These are phyloP conservation scores for Wickerhamiella brachini DNA, from an alignment of 805 yeast species.

Conservation along the genomic window DNA sequence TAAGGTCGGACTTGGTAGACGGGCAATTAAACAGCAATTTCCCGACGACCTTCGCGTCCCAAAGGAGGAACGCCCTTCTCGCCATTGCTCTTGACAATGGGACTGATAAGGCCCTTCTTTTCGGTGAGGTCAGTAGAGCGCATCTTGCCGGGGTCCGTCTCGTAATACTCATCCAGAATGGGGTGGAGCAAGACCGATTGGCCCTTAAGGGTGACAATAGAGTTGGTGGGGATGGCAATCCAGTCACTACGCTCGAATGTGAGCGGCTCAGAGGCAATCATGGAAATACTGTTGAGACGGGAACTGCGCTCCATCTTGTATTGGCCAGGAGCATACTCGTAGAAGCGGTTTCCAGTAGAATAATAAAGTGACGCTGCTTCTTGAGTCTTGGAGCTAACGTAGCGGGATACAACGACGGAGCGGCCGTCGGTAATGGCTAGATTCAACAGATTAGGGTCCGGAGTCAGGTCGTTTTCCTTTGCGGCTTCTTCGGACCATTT, in stretches of 20 bases:
- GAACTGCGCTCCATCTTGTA: slow-evolving; percentile 89
- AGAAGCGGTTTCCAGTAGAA: slow-evolving; percentile 82
- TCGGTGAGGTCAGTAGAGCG: slow-evolving; percentile 77
- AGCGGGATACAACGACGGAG: slow-evolving; percentile 72
- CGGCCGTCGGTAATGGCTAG: slow-evolving; percentile 93
- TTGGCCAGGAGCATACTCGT: slow-evolving; percentile 81
- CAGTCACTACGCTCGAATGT: slow-evolving; percentile 96
- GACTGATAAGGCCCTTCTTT: slow-evolving; percentile 84
- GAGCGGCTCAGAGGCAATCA: slow-evolving; percentile 93
- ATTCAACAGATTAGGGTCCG: slow-evolving; percentile 74
- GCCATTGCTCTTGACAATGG: slow-evolving; percentile 54
- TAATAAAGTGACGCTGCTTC: slow-evolving; percentile 96
- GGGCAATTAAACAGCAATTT: not conserved
- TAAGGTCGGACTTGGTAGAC: too few relatives aligned
- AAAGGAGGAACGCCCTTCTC: slow-evolving; percentile 56
- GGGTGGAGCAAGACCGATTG: slow-evolving; percentile 89
- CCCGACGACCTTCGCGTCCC: slow-evolving; percentile 55
- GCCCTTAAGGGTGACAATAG: slow-evolving; percentile 56
- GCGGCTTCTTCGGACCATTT: slow-evolving; percentile 61
- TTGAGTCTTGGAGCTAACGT: slow-evolving; percentile 76
- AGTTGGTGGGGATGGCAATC: slow-evolving; percentile 93
- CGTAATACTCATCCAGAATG: slow-evolving; percentile 74
- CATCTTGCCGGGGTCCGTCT: slow-evolving; percentile 47
- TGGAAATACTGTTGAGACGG: slow-evolving; percentile 85
- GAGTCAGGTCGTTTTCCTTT: slow-evolving; percentile 20